phyloP scores from a whole-genome alignment of 1,139 yeast species.

The Magnusiomyces paraingens region DNA sequence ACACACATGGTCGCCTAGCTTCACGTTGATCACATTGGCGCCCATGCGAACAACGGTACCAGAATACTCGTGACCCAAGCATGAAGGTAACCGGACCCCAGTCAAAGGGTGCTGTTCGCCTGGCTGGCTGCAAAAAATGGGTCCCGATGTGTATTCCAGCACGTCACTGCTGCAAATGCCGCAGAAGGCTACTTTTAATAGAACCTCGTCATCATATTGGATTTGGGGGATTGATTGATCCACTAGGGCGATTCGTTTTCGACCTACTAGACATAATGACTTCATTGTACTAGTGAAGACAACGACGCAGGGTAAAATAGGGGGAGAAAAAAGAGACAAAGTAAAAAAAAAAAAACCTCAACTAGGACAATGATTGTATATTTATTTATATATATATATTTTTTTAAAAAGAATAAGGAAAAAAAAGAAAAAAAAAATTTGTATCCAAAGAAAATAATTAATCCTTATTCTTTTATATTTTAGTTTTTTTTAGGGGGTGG shows the following conservation, averaged over 20 bases:
- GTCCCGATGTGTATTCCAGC: slow-evolving; percentile 42
- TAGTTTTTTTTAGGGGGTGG: no score
- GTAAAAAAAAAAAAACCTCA: no score
- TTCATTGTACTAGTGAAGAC: neutral
- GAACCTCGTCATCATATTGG: slow-evolving; percentile 32
- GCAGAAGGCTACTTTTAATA: slow-evolving; percentile 41
- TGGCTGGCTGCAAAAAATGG: slow-evolving; percentile 37
- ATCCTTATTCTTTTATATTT: no score
- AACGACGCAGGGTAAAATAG: no score
- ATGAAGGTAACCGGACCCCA: slow-evolving; percentile 29
- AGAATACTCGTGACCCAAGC: slow-evolving; percentile 54
- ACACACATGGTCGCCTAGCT: slow-evolving; percentile 36
- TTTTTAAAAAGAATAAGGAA: no score
- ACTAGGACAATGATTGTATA: no score
- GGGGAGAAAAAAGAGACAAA: no score
- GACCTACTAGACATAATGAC: neutral
- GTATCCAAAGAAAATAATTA: no score
- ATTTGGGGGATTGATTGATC: neutral
- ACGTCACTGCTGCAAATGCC: slow-evolving; percentile 50
- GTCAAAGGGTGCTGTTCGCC: slow-evolving; percentile 22
- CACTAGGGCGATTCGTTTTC: neutral
- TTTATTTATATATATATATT: no score
- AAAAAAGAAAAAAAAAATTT: no score
- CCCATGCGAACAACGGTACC: slow-evolving; percentile 38
- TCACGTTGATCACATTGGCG: slow-evolving; percentile 1